phyloP scores from a whole-genome alignment of 192 early-diverging fungal genomes.

The Diversispora eburnea region DNA sequence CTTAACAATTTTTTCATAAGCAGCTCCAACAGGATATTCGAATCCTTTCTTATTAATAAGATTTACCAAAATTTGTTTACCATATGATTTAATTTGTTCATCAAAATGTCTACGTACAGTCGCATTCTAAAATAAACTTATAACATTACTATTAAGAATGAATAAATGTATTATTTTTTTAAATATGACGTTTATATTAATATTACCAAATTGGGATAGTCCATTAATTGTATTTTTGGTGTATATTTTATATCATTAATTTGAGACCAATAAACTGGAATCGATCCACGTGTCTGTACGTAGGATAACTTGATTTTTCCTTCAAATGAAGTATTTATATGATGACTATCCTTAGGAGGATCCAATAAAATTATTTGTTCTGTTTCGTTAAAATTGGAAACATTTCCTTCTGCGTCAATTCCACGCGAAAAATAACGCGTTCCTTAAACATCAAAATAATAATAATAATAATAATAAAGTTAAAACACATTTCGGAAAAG shows the following conservation, averaged over 20 bases:
- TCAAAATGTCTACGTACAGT: conserved; percentile 72
- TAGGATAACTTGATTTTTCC: conserved; percentile 62
- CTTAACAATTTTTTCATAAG: conserved; percentile 68
- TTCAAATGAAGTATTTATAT: conserved; percentile 33
- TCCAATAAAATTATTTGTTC: conserved; percentile 84
- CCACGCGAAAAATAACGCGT: conserved; percentile 93
- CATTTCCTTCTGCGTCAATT: conserved; percentile 86
- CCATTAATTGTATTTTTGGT: conserved; percentile 77
- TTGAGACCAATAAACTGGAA: conserved; percentile 94
- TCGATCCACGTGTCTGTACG: conserved; percentile 93
- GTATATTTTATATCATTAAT: conserved; percentile 88
- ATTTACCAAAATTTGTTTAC: conserved; percentile 84
- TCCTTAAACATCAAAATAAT: background rate
- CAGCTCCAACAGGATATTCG: conserved; percentile 79
- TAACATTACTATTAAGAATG: background rate
- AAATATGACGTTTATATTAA: background rate
- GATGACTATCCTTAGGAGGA: conserved; percentile 35
- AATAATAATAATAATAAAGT: background rate
- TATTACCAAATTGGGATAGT: conserved; percentile 62
- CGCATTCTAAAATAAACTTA: conserved; percentile 49
- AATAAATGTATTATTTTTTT: background rate
- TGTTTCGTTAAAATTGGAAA: conserved; percentile 97
- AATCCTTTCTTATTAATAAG: conserved; percentile 93
- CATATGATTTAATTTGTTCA: conserved; percentile 68
- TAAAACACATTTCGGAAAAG: background rate